Percentiles rank a stretch among this genome's conserved stretches.
Conservation (phyloP, 768 basidiomycete species). For the Amyloporia xantha region DNA sequence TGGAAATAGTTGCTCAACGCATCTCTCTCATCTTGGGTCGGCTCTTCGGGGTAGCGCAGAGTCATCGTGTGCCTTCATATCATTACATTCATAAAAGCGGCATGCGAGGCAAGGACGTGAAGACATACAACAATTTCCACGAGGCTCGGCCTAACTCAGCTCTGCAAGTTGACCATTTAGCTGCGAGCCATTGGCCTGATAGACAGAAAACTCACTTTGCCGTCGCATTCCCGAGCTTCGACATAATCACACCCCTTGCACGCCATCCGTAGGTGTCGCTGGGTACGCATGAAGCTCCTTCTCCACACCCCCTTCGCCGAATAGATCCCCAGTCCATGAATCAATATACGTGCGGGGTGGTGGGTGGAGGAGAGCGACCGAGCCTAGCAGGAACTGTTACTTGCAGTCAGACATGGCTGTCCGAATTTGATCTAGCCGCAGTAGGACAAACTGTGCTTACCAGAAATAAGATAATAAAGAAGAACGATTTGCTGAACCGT, state of each 20-base stretch:
- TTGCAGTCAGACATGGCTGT: neutral
- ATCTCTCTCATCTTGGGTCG: slow-evolving; percentile 74
- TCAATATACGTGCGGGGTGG: slow-evolving; percentile 63
- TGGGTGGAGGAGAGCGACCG: slow-evolving; percentile 53
- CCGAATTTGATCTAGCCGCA: neutral
- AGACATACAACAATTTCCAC: slow-evolving; percentile 78
- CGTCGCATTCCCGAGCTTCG: slow-evolving; percentile 85
- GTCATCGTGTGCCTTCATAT: slow-evolving; percentile 85
- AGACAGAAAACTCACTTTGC: slow-evolving; percentile 67
- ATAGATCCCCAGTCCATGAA: slow-evolving; percentile 63
- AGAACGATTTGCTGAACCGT: slow-evolving; percentile 50
- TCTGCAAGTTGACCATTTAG: slow-evolving; percentile 36
- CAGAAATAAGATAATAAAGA: slow-evolving; percentile 39
- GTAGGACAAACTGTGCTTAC: slow-evolving; percentile 26
- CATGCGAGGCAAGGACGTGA: no score
- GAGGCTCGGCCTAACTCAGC: slow-evolving; percentile 85
- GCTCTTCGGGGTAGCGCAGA: slow-evolving; percentile 84
- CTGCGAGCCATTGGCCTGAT: no score
- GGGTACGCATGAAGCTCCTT: slow-evolving; percentile 23
- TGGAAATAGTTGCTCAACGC: slow-evolving; percentile 83
- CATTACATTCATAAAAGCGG: no score
- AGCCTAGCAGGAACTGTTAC: slow-evolving; percentile 53
- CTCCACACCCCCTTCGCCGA: slow-evolving; percentile 64
- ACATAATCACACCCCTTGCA: slow-evolving; percentile 77
- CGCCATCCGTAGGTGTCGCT: slow-evolving; percentile 10